Evolutionary conservation across 257 asterid genomes (phyloP).

Genomic region (Solanum bukasovii): DNA sequence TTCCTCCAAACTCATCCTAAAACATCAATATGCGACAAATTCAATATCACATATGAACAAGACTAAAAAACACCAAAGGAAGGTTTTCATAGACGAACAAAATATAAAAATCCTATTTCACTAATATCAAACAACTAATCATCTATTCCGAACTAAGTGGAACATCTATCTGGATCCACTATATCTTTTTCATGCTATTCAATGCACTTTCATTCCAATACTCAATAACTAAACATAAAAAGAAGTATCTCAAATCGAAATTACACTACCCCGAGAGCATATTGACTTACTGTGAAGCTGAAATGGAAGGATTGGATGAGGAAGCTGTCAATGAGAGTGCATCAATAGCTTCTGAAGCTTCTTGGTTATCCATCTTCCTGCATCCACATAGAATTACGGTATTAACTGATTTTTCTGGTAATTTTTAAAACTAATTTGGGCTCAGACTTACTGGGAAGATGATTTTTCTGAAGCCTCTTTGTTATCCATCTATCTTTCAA

Average conservation of each 20-base stretch:
- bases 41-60: background rate
- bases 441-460: background rate
- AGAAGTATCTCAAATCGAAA: background rate
- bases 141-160: background rate
- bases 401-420: background rate
- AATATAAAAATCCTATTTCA: background rate
- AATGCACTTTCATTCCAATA: background rate
- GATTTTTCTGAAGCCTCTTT: background rate
- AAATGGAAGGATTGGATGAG: background rate
- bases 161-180: background rate
- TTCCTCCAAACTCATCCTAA: constrained; percentile 54
- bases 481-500: background rate
- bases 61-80: background rate
- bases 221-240: background rate
- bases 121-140: background rate
- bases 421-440: background rate
- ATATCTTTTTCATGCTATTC: background rate
- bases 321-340: background rate
- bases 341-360: background rate
- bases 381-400: background rate
- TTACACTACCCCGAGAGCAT: background rate
- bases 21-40: background rate
- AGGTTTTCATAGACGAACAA: background rate
- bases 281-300: background rate
- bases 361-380: background rate